Evolutionary conservation across 805 yeast species (phyloP).

Genomic region (Barnettozyma siamensis): DNA sequence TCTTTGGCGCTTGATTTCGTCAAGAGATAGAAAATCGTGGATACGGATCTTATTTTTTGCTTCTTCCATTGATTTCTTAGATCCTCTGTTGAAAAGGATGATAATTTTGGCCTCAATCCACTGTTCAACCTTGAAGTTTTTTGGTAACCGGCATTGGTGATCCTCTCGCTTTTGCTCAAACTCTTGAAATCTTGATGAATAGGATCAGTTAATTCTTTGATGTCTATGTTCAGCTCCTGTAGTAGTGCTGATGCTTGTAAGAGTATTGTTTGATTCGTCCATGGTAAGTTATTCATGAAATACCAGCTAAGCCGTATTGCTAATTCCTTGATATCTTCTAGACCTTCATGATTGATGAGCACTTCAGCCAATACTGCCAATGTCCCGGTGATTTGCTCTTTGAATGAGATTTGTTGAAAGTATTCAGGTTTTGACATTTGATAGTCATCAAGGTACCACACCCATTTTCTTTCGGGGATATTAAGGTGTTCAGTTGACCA

Average conservation of each 20-base stretch:
- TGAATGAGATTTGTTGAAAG: slow-evolving; percentile 10
- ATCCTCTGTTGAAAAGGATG: slow-evolving; percentile 6
- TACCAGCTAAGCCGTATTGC: slow-evolving; percentile 3
- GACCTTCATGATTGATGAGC: not conserved
- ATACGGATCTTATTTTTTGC: slow-evolving; percentile 13
- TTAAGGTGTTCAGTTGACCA: not conserved
- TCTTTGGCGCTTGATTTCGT: not conserved
- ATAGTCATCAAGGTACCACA: slow-evolving; percentile 20
- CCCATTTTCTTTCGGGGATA: slow-evolving; percentile 12
- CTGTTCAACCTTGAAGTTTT: slow-evolving; percentile 3
- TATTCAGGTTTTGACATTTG: slow-evolving; percentile 9
- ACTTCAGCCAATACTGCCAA: slow-evolving; percentile 6
- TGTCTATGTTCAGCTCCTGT: not conserved
- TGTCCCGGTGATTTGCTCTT: slow-evolving; percentile 1
- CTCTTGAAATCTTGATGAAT: slow-evolving; percentile 12
- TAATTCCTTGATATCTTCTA: not conserved
- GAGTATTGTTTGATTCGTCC: slow-evolving; percentile 14
- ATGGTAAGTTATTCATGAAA: slow-evolving; percentile 13
- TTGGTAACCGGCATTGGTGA: slow-evolving; percentile 20
- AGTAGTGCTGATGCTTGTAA: slow-evolving; percentile 2
- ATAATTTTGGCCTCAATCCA: slow-evolving; percentile 15
- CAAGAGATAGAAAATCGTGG: slow-evolving; percentile 11
- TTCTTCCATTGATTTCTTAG: slow-evolving; percentile 16
- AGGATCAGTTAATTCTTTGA: not conserved
- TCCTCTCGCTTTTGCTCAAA: slow-evolving; percentile 8